Evolutionary conservation across 345 rosid species (phyloP).

Genomic region (Populus davidiana): DNA sequence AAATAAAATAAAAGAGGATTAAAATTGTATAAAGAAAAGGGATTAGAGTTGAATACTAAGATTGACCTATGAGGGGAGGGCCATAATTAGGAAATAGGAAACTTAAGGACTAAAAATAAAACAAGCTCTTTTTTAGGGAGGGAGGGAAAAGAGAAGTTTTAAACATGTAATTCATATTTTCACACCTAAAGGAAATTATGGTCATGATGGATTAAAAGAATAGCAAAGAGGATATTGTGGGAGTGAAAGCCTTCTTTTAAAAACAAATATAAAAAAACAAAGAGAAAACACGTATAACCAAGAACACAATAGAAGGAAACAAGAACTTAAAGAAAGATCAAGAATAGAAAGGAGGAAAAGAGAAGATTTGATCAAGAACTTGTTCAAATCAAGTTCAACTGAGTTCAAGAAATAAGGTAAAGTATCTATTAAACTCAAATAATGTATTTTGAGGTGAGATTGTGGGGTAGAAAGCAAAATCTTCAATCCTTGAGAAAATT

Average conservation of each 20-base stretch:
- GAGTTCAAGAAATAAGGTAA: too few species aligned
- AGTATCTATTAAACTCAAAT: too few species aligned
- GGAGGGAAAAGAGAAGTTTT: neutral
- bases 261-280: too few species aligned
- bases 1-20: too few species aligned
- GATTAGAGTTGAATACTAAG: too few species aligned
- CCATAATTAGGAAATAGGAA: neutral
- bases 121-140: too few species aligned
- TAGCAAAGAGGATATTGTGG: neutral
- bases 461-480: too few species aligned
- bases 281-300: neutral
- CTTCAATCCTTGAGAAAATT: too few species aligned
- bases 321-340: neutral
- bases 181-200: too few species aligned
- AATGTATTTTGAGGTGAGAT: too few species aligned
- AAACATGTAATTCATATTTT: neutral
- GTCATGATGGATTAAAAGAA: neutral
- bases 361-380: neutral
- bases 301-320: neutral
- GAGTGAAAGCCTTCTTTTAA: neutral
- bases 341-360: neutral
- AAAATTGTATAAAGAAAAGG: neutral
- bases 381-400: too few species aligned
- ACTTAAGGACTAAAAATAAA: neutral
- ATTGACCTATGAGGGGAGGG: neutral